Evolutionary conservation across 495 filamentous ascomycete genomes (phyloP), one percentile per base, ranked within the genome.

Genomic region (Cairneyella variabilis): DNA sequence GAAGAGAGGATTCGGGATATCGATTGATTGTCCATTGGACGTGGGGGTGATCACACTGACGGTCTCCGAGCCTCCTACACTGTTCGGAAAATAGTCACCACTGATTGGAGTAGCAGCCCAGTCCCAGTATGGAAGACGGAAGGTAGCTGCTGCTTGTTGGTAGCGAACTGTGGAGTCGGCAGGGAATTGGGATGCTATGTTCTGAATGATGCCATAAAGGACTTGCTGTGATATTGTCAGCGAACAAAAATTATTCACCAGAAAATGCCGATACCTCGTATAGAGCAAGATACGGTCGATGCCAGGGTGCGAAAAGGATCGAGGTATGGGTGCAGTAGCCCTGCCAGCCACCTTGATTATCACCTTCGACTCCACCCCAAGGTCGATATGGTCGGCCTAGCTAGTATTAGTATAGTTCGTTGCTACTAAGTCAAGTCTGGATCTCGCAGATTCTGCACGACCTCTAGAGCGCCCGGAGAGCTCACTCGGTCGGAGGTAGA

Each of bases 241-340:
- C n/a, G n/a, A n/a, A n/a, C n/a, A n/a, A n/a, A n/a, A n/a, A n/a
- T n/a, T n/a, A n/a, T n/a, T n/a, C n/a, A n/a, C n/a, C n/a, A n/a
- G n/a, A n/a, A n/a, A n/a, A 26, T 40, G 23, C 12, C 30, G 3
- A 61, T 71, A 85, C 83, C 77, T 88, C 86, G 53, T 77, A 80
- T 27, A 89, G 69, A 20, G 76, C 74, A 53, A 88, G 71, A 62
- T 88, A 89, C 12, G 84, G 79, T 32, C 86, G 71, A 68, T 89
- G 85, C 85, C 85, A 89, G 18, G 83, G 78, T 32, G 76, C 73
- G 57, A 89, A 89, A 27, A 89, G 69, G 44, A 82, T 76, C 6
- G 81, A 86, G 9, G 70, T 69, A 66, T 89, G 85, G 9, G 75
- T 71, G 57, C 85, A 89, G 60, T 86, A 88, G 4, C 84, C 86